Evolutionary conservation across 805 yeast species (phyloP), one percentile per base, ranked within the genome.

Genomic region (Jamesozyma rosinii): DNA sequence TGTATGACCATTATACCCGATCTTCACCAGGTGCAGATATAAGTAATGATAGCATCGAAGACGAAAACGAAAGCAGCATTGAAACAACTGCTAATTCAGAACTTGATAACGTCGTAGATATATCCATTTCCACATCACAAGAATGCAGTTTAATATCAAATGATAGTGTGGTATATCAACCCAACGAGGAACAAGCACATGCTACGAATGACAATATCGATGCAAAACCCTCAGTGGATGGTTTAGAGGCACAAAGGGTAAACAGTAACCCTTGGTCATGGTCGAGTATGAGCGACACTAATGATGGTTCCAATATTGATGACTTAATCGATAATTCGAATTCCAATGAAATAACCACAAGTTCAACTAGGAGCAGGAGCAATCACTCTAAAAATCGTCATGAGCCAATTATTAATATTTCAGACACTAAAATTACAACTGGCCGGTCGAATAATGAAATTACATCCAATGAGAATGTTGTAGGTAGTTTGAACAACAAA

Each of bases 321-420:
- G 37, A 41, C 13, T 19, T 35, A 15, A 30, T 41, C 13, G 43
- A 41, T 29, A 41, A 41, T 29, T 14, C 43, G 2, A 14, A 29
- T 10, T 30, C 43, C 19, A 13, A 30, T 11, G 29, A 24, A 24
- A 24, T 6, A 24, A 30, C 9, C n/a, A 11, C 6, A 32, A 26
- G 9, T 5, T 9, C 37, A 15, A n/a, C 26, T 3, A 38, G 31
- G 21, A 50, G 45, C 18, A 50, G 51, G 41, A 49, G 52, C 8
- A 64, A 64, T 42, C 69, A 65, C 43, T 53, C 68, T 3, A 58
- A 67, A 43, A 64, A 65, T 44, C 59, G 69, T 45, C 69, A 66
- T 42, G 41, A 44, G 15, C 61, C 61, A 27, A 48, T 57, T 11
- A 42, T 50, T n/a, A 39, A 19, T 15, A 15, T 38, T 17, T 6